Evolutionary conservation across 805 yeast species (phyloP), one percentile per base, ranked within the genome.

Genomic region (Candida adriatica): DNA sequence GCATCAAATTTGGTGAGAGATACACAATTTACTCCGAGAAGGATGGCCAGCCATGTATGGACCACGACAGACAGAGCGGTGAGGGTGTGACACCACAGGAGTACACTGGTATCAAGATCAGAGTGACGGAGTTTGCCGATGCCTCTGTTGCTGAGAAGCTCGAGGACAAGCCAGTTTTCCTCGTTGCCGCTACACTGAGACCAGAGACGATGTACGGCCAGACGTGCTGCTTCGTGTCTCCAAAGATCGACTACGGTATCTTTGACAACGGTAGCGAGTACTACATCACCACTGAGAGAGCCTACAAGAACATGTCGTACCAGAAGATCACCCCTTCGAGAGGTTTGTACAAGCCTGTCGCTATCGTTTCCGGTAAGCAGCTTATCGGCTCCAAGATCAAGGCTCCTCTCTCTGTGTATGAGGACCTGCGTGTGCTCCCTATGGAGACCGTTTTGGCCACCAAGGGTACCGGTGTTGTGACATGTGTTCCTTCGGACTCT

Each of bases 181-280:
- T 92, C 39, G 86, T 92, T 30, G 98, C 98, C 38, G 98, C 97
- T 18, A 92, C 98, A 48, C 75, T 92, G 54, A 79, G 98, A 66
- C 96, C 98, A 20, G 98, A 92, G 66, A 92, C 98, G 47, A 86
- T 92, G 96, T 88, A 88, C 54, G 97, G 96, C 43, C 97, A 92
- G 69, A 85, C 96, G 5, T 85, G 95, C 70, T 90, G 97, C 72
- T 92, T 90, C 51, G 97, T 92, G 16, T 84, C 95, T 18, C 96
- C 97, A 57, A 86, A 84, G 67, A 85, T 92, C 49, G 75, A 71
- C 28, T 92, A 92, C 55, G 98, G 98, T 56, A 60, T 92, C 31
- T 92, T 83, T 56, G 84, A 86, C 55, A 19, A 19, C 22, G 22
- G 22, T 19, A 19, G 11, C 10, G 22, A 19, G 22, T 79, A 79